Percentiles rank a stretch among this genome's conserved stretches.
phyloP scores from a whole-genome alignment of 306 rosid species.

The Lithocarpus polystachyus region DNA sequence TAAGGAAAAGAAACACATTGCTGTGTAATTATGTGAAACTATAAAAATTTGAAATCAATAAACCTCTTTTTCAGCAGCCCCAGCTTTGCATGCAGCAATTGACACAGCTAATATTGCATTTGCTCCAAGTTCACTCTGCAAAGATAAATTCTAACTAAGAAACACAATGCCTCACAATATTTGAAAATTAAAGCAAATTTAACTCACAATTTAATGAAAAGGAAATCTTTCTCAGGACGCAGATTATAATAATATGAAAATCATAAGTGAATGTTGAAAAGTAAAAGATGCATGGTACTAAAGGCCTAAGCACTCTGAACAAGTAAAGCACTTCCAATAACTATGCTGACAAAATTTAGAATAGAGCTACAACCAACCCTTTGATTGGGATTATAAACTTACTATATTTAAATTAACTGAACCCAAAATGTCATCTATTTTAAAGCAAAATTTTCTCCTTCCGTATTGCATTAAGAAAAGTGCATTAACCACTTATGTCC shows the following conservation, averaged over 20 bases:
- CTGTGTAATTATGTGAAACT: background rate
- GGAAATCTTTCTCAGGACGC: background rate
- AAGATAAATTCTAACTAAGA: constrained; percentile 15
- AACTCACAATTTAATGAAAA: background rate
- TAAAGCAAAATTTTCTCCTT: background rate
- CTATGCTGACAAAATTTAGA: background rate
- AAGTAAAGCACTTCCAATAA: background rate
- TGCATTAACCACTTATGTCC: background rate
- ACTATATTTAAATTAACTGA: background rate
- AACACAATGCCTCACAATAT: constrained; percentile 5
- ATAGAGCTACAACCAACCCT: background rate
- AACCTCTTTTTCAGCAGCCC: constrained; percentile 92
- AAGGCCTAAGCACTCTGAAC: background rate
- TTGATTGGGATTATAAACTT: background rate
- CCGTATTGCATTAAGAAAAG: background rate
- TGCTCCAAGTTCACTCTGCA: constrained; percentile 84
- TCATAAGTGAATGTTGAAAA: background rate
- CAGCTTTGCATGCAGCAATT: constrained; percentile 90
- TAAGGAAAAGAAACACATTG: constrained; percentile 3
- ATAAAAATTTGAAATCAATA: constrained; percentile 9
- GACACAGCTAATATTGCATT: constrained; percentile 96
- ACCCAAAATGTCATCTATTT: background rate
- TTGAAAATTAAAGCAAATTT: constrained; percentile 1
- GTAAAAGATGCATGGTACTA: background rate
- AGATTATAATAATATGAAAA: background rate